Conservation (phyloP, 2,329 filamentous ascomycete genomes). For the Emericellopsis cladophorae region DNA sequence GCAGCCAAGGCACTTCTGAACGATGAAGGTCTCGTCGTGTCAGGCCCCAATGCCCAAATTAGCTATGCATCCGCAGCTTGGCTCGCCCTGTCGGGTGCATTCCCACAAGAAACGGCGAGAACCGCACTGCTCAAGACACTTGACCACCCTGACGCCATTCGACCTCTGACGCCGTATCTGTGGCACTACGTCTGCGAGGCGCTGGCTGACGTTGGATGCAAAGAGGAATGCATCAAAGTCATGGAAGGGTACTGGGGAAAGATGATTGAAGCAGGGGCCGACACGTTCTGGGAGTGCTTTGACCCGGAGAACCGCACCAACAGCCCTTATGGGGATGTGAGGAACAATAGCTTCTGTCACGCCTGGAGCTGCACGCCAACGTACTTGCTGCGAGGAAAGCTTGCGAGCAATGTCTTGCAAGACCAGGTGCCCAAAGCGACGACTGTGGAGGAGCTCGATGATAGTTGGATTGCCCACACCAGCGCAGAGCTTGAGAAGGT, state of each 20-base stretch:
- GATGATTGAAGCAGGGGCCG: conserved; percentile 16
- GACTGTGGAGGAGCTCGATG: background rate
- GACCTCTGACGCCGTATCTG: conserved; percentile 16
- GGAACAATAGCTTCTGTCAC: conserved; percentile 20
- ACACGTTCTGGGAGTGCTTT: conserved; percentile 20
- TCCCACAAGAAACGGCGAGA: conserved; percentile 7
- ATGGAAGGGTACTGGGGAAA: conserved; percentile 18
- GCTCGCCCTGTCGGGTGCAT: conserved; percentile 13
- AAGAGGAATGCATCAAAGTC: conserved; percentile 13
- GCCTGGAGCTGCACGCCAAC: conserved; percentile 18
- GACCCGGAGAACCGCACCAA: conserved; percentile 11
- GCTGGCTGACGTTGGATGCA: conserved; percentile 11
- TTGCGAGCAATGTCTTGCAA: background rate
- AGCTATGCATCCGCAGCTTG: conserved; percentile 17
- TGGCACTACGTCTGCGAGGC: conserved; percentile 17
- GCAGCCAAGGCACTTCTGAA: conserved; percentile 8
- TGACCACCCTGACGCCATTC: conserved; percentile 10
- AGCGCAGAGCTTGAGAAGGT: background rate
- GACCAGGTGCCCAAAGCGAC: background rate
- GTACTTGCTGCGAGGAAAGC: conserved; percentile 11
- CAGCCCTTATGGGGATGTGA: conserved; percentile 17
- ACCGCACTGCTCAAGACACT: conserved; percentile 11
- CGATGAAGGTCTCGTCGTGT: conserved; percentile 9
- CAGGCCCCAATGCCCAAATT: conserved; percentile 13
- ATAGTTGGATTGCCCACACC: background rate